phyloP scores from a whole-genome alignment of 495 filamentous ascomycete species.

The Penicillium longicatenatum region DNA sequence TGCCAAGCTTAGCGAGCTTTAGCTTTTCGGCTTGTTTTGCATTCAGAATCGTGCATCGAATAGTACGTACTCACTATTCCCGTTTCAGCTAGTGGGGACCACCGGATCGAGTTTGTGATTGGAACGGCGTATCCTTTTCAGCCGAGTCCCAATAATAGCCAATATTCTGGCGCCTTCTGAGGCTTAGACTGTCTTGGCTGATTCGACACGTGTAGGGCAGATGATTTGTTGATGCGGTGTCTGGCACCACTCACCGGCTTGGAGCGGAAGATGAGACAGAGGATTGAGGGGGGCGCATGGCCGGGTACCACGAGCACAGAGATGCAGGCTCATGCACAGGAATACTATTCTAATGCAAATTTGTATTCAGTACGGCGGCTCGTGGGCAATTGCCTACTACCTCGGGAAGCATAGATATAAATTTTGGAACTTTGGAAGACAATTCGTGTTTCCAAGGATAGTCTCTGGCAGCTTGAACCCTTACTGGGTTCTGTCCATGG shows the following conservation, averaged over 20 bases:
- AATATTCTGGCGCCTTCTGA: constrained; percentile 1
- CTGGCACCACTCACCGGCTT: not conserved
- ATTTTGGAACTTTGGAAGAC: too few species aligned
- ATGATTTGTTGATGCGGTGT: not conserved
- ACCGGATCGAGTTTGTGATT: constrained; percentile 2
- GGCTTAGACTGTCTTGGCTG: not conserved
- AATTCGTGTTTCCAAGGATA: too few species aligned
- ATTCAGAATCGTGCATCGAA: constrained; percentile 1
- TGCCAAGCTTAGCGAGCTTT: constrained; percentile 4
- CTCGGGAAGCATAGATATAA: too few species aligned
- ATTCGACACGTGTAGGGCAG: constrained; percentile 1
- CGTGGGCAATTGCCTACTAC: too few species aligned
- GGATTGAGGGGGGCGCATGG: not conserved
- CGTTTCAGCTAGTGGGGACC: not conserved
- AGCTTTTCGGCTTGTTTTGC: not conserved
- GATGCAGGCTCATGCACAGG: not conserved
- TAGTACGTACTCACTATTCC: constrained; percentile 6
- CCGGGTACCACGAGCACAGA: not conserved
- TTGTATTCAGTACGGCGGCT: too few species aligned
- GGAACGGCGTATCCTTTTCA: not conserved
- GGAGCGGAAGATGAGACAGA: not conserved
- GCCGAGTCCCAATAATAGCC: not conserved
- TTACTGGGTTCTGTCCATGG: too few species aligned
- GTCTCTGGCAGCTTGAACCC: too few species aligned
- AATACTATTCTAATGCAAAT: too few species aligned